Evolutionary conservation across 2,329 filamentous ascomycete species (phyloP), one percentile per base, ranked within the genome.

Genomic region (Rugonectria rugulosa): DNA sequence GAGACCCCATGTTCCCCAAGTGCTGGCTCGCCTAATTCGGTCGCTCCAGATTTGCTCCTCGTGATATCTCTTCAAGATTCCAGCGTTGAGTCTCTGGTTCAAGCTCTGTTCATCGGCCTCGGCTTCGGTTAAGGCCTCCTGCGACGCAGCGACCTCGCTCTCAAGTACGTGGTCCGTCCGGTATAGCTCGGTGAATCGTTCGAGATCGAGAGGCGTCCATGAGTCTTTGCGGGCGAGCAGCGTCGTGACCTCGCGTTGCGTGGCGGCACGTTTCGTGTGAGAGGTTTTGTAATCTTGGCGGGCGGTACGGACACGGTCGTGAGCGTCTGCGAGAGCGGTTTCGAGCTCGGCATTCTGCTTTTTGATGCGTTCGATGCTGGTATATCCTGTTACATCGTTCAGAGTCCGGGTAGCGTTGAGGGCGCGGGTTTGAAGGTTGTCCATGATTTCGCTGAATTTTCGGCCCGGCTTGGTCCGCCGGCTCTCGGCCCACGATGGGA

Each of bases 11-110:
- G 95, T 99, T 29, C 96, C 94, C 95, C 95, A 99, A 0, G 95
- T 99, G 72, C 90, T 95, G 81, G 97, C 97, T 62, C 95, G 83
- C 29, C 95, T 84, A 71, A 99, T 99, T 66, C 96, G 94, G 73
- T 99, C 95, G 70, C 91, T 96, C 95, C 95, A 99, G 53, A 99
- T 96, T 78, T 99, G 95, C 78, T 99, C 95, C 77, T 99, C 95
- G 73, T 99, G 95, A 75, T 99, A 99, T 57, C 96, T 86, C 59
- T 90, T 90, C 46, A 97, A 79, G 66, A 98, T 97, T 45, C 88
- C 87, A 59, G 89, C 87, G 70, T 90, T 94, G 49, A 99, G 79
- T 66, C 88, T 84, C 47, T 87, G 85, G 51, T 88, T 85, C 1
- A 92, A 84, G 59, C 90, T 88, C 75, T 97, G 90, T 57, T 96